Evolutionary conservation across 2,329 filamentous ascomycete genomes (phyloP).

Genomic region (Claviceps paspali): DNA sequence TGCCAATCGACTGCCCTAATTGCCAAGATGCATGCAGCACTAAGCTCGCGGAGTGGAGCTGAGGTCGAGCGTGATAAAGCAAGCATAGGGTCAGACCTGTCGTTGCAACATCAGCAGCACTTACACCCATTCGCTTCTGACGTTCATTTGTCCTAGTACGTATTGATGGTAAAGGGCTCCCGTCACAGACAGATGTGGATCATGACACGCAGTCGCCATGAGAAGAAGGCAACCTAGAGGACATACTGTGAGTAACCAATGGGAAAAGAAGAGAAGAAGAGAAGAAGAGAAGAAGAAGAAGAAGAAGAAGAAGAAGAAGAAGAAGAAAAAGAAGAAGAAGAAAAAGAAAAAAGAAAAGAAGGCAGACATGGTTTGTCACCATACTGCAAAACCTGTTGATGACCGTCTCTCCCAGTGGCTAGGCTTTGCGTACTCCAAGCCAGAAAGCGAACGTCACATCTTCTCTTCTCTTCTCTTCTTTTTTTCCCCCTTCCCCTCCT

Average conservation of each 20-base stretch:
- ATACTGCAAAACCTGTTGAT: too few species aligned
- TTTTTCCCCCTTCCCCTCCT: too few species aligned
- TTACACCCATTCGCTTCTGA: neutral
- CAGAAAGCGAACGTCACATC: too few species aligned
- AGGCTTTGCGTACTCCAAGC: too few species aligned
- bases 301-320: too few species aligned
- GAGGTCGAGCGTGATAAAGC: neutral
- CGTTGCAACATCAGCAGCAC: neutral
- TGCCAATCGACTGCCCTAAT: neutral
- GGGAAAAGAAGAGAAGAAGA: too few species aligned
- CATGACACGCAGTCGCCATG: neutral
- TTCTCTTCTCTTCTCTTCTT: too few species aligned
- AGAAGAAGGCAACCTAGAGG: neutral
- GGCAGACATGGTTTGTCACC: too few species aligned
- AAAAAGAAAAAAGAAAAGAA: too few species aligned
- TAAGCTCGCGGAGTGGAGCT: neutral
- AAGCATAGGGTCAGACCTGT: neutral
- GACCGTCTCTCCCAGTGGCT: too few species aligned
- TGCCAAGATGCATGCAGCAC: neutral
- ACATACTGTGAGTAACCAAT: neutral
- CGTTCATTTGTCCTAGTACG: neutral
- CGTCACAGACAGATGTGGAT: neutral
- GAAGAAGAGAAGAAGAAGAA: too few species aligned
- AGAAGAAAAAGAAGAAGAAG: too few species aligned
- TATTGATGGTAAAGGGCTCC: neutral